A percentile compares a stretch with the other conserved stretches of the same genome.
Conservation (phyloP, 306 rosid genomes). For the Alnus rubra region DNA sequence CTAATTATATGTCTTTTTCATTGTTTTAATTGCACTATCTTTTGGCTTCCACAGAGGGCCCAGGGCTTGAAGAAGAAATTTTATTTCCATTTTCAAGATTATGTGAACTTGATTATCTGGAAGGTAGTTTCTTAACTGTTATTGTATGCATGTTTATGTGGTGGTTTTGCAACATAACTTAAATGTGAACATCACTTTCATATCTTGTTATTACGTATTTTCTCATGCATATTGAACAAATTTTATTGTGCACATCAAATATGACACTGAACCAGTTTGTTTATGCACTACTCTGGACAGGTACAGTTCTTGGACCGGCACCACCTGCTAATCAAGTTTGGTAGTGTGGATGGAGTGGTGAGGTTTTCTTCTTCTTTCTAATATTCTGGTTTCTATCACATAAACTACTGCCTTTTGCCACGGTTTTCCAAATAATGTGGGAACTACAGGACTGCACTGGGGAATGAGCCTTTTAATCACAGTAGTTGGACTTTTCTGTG, state of each 20-base stretch:
- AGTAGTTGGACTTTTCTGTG: neutral
- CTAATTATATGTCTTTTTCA: constrained; percentile 10
- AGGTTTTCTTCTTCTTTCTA: constrained; percentile 41
- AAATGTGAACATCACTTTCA: constrained; percentile 30
- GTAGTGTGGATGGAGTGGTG: constrained; percentile 97
- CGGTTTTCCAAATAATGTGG: neutral
- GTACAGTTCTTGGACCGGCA: constrained; percentile 98
- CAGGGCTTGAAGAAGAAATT: constrained; percentile 81
- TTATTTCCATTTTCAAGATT: constrained; percentile 95
- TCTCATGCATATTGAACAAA: neutral
- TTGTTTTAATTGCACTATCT: constrained; percentile 25
- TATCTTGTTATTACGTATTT: constrained; percentile 15
- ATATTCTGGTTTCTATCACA: constrained; percentile 15
- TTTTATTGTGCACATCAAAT: constrained; percentile 23
- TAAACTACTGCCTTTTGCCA: neutral
- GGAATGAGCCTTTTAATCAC: neutral
- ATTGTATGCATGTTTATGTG: constrained; percentile 10
- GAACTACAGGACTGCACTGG: neutral
- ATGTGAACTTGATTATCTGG: constrained; percentile 84
- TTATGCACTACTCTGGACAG: constrained; percentile 62
- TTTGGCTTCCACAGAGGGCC: constrained; percentile 63
- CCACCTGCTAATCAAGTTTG: constrained; percentile 93
- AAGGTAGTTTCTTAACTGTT: constrained; percentile 57
- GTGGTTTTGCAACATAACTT: constrained; percentile 22
- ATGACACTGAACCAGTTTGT: constrained; percentile 45